These are phyloP conservation scores for Agrocybe pediades DNA, from an alignment of 768 basidiomycete genomes.

Conservation along the genomic window DNA sequence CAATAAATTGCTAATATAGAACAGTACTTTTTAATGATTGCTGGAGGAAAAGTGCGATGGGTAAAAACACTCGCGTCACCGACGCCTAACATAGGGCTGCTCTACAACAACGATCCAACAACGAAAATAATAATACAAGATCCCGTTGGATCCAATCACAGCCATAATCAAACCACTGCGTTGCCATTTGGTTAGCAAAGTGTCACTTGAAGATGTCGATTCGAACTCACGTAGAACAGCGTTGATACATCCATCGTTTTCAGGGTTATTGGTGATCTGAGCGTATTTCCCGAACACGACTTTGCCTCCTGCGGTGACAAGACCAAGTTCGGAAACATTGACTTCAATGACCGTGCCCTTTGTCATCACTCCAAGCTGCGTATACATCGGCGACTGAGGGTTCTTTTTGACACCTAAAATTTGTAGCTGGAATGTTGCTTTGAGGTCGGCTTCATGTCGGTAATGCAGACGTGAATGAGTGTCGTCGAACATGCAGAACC, in stretches of 20 bases:
- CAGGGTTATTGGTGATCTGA: constrained; percentile 92
- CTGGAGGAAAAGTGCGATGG: too few species aligned
- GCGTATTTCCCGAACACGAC: constrained; percentile 93
- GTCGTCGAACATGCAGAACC: background rate
- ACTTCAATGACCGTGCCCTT: constrained; percentile 99
- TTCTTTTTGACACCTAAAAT: constrained; percentile 99
- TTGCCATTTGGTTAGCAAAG: background rate
- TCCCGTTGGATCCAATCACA: background rate
- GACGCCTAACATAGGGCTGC: too few species aligned
- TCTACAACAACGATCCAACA: background rate
- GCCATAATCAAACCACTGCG: background rate
- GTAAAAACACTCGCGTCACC: too few species aligned
- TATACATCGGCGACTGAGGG: constrained; percentile 98
- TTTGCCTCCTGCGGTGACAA: constrained; percentile 97
- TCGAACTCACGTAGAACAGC: constrained; percentile 71
- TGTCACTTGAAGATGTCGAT: constrained; percentile 33
- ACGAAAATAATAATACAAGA: background rate
- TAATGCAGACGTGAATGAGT: background rate
- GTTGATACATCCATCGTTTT: constrained; percentile 97
- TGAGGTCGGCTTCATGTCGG: constrained; percentile 74
- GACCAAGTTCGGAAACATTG: constrained; percentile 96
- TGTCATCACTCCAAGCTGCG: constrained; percentile 94
- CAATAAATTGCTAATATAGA: too few species aligned
- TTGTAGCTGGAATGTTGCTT: constrained; percentile 98
- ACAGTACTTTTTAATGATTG: too few species aligned